These are phyloP conservation scores for Niveomyces coronatus DNA, from an alignment of 2,329 filamentous ascomycete species.

Conservation along the genomic window DNA sequence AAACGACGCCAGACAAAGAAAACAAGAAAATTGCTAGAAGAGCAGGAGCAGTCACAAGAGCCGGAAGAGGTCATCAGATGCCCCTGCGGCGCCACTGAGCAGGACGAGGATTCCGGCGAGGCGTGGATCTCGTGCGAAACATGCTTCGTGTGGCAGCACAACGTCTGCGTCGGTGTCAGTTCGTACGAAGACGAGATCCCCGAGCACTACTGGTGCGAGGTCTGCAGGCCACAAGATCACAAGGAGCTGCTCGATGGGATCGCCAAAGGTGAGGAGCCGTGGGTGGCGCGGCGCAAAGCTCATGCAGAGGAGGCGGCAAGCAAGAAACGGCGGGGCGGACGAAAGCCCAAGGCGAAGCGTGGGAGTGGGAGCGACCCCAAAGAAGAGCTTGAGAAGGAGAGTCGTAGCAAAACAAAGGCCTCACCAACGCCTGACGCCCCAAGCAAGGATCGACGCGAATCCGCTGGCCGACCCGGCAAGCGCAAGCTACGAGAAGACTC, in stretches of 20 bases:
- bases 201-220: constrained; percentile 85
- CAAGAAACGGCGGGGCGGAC: constrained; percentile 47
- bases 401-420: constrained; percentile 13
- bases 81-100: constrained; percentile 79
- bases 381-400: constrained; percentile 45
- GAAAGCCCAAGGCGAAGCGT: constrained; percentile 55
- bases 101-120: constrained; percentile 75
- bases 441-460: constrained; percentile 34
- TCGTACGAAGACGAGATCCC: constrained; percentile 69
- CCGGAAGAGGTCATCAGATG: constrained; percentile 75
- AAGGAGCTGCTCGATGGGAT: constrained; percentile 70
- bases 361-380: constrained; percentile 55
- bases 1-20: constrained; percentile 43
- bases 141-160: constrained; percentile 94
- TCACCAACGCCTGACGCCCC: constrained; percentile 25
- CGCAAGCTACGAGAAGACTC: constrained; percentile 49
- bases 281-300: constrained; percentile 59
- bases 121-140: constrained; percentile 94
- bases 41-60: constrained; percentile 24
- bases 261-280: constrained; percentile 70
- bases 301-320: constrained; percentile 52
- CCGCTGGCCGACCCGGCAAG: constrained; percentile 31
- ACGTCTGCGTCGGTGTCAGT: constrained; percentile 82
- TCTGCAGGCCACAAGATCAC: constrained; percentile 78
- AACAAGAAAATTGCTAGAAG: constrained; percentile 51